These are phyloP conservation scores for Microascus cirrosus DNA, from an alignment of 2,329 filamentous ascomycete genomes.

Conservation along the genomic window DNA sequence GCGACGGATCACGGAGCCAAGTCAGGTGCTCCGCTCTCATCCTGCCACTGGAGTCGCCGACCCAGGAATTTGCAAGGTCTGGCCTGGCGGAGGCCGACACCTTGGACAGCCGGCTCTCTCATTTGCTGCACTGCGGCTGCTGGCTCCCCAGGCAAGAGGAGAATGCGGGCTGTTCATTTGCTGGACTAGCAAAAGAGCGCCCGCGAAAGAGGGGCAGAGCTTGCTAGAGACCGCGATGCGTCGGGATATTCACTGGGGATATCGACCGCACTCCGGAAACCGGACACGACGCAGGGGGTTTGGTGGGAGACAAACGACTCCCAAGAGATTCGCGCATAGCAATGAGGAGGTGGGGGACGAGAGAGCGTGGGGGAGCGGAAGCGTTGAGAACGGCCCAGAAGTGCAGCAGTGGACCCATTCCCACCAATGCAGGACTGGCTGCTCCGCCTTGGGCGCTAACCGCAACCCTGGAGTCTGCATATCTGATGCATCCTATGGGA, in stretches of 20 bases:
- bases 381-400: not conserved
- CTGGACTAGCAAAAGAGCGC: too few relatives aligned
- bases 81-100: not conserved
- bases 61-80: not conserved
- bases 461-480: not conserved
- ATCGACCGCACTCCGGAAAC: not conserved
- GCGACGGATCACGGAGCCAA: not conserved
- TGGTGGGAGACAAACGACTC: too few relatives aligned
- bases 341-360: not conserved
- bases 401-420: not conserved
- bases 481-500: not conserved
- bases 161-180: too few relatives aligned
- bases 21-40: not conserved
- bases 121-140: too few relatives aligned
- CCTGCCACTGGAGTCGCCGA: not conserved
- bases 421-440: not conserved
- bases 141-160: too few relatives aligned
- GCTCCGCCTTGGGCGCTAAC: slow-evolving; percentile 2
- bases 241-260: too few relatives aligned
- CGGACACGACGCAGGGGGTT: not conserved
- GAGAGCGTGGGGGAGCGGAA: not conserved
- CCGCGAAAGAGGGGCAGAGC: not conserved
- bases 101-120: not conserved
- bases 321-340: not conserved
- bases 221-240: too few relatives aligned